Percentiles rank a stretch among this genome's conserved stretches.
These are phyloP conservation scores for Murraya paniculata DNA, from an alignment of 345 rosid genomes.

Conservation along the genomic window DNA sequence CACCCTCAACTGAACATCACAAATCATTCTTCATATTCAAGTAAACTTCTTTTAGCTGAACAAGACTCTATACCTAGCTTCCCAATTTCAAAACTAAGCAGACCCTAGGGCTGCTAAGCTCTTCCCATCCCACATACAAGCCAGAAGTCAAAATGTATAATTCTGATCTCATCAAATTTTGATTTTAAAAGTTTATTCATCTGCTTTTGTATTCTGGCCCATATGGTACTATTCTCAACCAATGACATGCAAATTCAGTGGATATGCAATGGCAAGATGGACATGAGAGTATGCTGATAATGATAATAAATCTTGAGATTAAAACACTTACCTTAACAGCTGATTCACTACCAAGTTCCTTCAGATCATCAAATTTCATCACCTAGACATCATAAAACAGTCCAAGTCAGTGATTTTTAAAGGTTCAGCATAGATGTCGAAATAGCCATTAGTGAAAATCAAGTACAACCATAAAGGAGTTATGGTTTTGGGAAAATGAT, in stretches of 20 bases:
- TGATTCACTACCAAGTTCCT: slow-evolving; percentile 80
- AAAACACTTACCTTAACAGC: slow-evolving; percentile 71
- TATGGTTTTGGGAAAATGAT: not conserved
- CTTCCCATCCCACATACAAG: not conserved
- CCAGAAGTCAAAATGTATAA: not conserved
- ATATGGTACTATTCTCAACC: not conserved
- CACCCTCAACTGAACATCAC: not conserved
- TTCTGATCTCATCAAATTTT: not conserved
- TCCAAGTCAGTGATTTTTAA: not conserved
- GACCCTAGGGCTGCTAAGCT: not conserved
- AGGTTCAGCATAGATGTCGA: not conserved
- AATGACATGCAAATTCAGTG: not conserved
- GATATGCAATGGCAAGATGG: not conserved
- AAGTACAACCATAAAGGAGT: not conserved
- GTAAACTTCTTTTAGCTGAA: not conserved
- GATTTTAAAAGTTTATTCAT: not conserved
- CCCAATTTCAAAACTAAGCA: not conserved
- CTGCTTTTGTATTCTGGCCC: not conserved
- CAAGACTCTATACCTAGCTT: not conserved
- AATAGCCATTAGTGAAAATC: not conserved
- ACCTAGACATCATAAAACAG: slow-evolving; percentile 49
- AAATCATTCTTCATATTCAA: not conserved
- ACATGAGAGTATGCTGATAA: not conserved
- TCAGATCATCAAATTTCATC: slow-evolving; percentile 94
- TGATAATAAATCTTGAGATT: not conserved